Base-by-base conservation (phyloP, 805 yeast species). In the Maudiozyma pseudohumilis region DNA sequence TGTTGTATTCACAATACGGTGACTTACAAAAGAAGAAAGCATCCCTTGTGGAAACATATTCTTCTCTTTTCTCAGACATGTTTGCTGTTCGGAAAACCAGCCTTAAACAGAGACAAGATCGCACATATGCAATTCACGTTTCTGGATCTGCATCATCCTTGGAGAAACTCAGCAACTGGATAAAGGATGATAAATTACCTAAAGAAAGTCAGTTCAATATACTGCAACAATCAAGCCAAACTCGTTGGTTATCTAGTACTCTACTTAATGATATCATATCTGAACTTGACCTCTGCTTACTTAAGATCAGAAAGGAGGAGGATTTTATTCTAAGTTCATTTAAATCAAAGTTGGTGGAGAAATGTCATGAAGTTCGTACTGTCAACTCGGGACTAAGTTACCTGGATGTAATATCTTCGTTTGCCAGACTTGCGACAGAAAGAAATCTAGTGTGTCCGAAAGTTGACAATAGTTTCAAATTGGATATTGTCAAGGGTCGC, bases 401-500 rank as follows among this genome's bases (percentile, higher is more conserved):
- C 35, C 48, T 88, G 5, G 98, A 89, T 56, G 75, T 80, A 0
- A 63, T 82, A 1, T 61, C 76, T 10, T 79, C 94, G 0, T 83
- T 92, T 59, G 79, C 94, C 0, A 56, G 62, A 0, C 59, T 88
- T 12, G 80, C 96, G 0, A 54, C 59, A n/a, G 95, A 85, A 46
- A 72, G 71, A 42, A 63, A 72, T 23, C 66, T 87, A 33, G 75
- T 71, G 0, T 62, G 84, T 37, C 98, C 98, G 0, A 61, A 48
- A 8, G 61, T 89, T 17, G 70, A 70, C 23, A 59, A 70, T 2
- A 62, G 72, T 2, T 62, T 67, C 0, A 60, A 53, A 15, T 63
- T 80, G 4, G 63, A 69, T 0, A 71, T 87, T 8, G 51, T 52
- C 1, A 71, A 66, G 1, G 97, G 97, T 0, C 65, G 96, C 22